Evolutionary conservation across 2,329 filamentous ascomycete species (phyloP).

Genomic region (Trichoderma atrobrunneum): DNA sequence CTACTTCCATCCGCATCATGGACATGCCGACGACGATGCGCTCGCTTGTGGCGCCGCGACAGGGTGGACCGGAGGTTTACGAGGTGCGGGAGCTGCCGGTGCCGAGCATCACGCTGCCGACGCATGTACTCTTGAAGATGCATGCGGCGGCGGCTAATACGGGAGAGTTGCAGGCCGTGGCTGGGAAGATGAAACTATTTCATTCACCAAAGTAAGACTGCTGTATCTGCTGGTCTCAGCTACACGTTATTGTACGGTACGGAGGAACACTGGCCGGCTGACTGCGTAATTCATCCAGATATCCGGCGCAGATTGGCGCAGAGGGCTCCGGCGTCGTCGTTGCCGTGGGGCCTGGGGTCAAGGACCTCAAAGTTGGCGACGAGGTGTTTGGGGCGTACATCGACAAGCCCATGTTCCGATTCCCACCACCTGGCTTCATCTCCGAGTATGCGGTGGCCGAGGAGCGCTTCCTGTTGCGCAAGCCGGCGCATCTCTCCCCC

Average conservation of each 20-base stretch:
- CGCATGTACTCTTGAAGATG: slow-evolving; percentile 44
- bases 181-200: background rate
- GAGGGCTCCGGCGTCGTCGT: slow-evolving; percentile 37
- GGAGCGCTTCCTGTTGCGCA: slow-evolving; percentile 35
- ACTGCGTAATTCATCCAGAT: slow-evolving; percentile 20
- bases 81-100: slow-evolving; percentile 42
- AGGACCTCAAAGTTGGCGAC: slow-evolving; percentile 32
- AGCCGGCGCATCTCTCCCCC: slow-evolving; percentile 32
- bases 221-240: background rate
- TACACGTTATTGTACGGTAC: background rate
- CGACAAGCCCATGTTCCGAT: slow-evolving; percentile 38
- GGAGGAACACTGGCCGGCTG: slow-evolving; percentile 12
- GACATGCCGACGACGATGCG: slow-evolving; percentile 41
- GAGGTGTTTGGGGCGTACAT: slow-evolving; percentile 39
- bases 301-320: slow-evolving; percentile 27
- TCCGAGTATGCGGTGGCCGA: slow-evolving; percentile 41
- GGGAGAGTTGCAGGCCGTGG: slow-evolving; percentile 33
- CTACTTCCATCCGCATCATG: slow-evolving; percentile 25
- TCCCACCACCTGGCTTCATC: slow-evolving; percentile 32
- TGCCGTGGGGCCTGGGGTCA: slow-evolving; percentile 30
- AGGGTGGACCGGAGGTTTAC: slow-evolving; percentile 38
- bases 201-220: background rate
- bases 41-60: slow-evolving; percentile 41
- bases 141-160: slow-evolving; percentile 37
- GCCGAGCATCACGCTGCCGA: slow-evolving; percentile 41